Percentiles rank a stretch among this genome's conserved stretches.
These are phyloP conservation scores for Zoysia japonica DNA, from an alignment of 176 grass and related monocot species.

Conservation along the genomic window DNA sequence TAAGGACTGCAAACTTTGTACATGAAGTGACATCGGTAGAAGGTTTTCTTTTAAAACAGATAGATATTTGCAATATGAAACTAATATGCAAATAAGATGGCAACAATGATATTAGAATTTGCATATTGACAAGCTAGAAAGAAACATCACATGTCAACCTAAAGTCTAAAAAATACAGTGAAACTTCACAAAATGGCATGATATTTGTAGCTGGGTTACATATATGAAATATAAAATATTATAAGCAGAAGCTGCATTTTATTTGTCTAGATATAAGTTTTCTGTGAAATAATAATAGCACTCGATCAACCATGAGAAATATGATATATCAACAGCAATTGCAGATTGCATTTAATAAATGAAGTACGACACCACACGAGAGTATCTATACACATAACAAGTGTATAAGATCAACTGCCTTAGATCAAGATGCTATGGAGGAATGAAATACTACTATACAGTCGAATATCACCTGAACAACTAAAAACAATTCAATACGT, in stretches of 20 bases:
- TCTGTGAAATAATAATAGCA: not conserved
- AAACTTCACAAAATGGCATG: not conserved
- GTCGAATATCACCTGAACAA: not conserved
- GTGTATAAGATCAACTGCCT: not conserved
- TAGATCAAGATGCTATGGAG: constrained; percentile 1
- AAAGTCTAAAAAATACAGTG: not conserved
- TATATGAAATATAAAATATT: constrained; percentile 5
- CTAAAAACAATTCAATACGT: not conserved
- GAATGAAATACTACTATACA: constrained; percentile 3
- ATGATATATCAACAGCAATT: not conserved
- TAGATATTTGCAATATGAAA: not conserved
- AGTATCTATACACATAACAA: not conserved
- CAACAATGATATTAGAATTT: not conserved
- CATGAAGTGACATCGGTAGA: not conserved
- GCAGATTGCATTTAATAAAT: not conserved
- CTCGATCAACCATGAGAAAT: not conserved
- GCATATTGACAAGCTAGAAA: constrained; percentile 13
- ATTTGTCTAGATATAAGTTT: not conserved
- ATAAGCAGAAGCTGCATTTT: not conserved
- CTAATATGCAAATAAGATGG: not conserved
- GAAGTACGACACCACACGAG: not conserved
- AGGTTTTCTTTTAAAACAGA: not conserved
- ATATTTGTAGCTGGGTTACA: not conserved
- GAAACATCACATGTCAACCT: not conserved
- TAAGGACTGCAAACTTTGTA: not conserved